Percentiles rank a stretch among this genome's conserved stretches.
Conservation (phyloP, 352 stramenopile genomes). For the Pythium sp. region DNA sequence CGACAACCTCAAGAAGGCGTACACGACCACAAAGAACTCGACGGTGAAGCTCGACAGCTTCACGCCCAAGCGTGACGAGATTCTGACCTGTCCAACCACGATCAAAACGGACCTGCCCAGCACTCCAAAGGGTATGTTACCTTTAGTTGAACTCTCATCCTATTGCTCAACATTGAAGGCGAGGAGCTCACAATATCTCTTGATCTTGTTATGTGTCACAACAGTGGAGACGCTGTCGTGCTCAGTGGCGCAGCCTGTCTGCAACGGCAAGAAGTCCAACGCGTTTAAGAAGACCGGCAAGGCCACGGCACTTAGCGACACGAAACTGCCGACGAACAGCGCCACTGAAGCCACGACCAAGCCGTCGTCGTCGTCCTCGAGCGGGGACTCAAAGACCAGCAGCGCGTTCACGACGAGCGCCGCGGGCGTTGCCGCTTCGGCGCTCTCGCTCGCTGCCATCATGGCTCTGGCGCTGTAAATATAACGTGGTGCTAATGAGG, state of each 20-base stretch:
- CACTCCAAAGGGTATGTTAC: conserved; percentile 32
- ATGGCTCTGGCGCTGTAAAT: conserved; percentile 9
- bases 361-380: neutral
- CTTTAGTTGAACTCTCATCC: neutral
- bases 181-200: conserved; percentile 3
- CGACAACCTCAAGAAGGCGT: conserved; percentile 68
- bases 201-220: neutral
- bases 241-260: conserved; percentile 48
- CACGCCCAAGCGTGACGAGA: conserved; percentile 28
- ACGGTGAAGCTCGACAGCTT: conserved; percentile 42
- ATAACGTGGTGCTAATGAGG: neutral
- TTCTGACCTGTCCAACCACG: conserved; percentile 39
- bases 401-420: neutral
- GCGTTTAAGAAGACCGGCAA: conserved; percentile 33
- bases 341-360: conserved; percentile 5
- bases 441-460: neutral
- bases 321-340: conserved; percentile 15
- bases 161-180: neutral
- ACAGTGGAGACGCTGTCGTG: conserved; percentile 50
- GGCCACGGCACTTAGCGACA: conserved; percentile 10
- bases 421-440: conserved; percentile 3
- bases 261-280: conserved; percentile 59
- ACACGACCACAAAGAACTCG: conserved; percentile 62
- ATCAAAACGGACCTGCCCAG: conserved; percentile 28
- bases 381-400: conserved; percentile 1